These are phyloP conservation scores for Vitis hybrid DNA, from an alignment of 177 flowering plant genomes.

Conservation along the genomic window DNA sequence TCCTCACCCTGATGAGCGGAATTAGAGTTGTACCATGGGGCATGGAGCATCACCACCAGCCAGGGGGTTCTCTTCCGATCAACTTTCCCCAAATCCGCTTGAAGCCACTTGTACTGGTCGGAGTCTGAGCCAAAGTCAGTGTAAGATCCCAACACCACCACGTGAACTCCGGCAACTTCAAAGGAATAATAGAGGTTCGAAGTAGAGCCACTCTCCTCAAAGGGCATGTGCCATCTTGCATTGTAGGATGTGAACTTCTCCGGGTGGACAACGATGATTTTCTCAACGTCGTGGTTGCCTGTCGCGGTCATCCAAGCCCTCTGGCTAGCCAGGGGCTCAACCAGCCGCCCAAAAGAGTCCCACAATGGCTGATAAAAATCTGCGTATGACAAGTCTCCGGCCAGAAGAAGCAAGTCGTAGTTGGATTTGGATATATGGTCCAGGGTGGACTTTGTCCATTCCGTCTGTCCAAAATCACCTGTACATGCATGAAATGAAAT, in stretches of 20 bases:
- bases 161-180: slow-evolving; percentile 68
- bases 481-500: slow-evolving; percentile 4
- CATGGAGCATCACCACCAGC: slow-evolving; percentile 67
- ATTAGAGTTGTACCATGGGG: slow-evolving; percentile 90
- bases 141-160: slow-evolving; percentile 82
- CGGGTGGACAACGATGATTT: slow-evolving; percentile 36
- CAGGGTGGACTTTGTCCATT: slow-evolving; percentile 77
- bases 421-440: slow-evolving; percentile 48
- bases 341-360: slow-evolving; percentile 85
- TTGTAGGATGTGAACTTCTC: slow-evolving; percentile 66
- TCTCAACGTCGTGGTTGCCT: slow-evolving; percentile 92
- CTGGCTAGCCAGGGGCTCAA: slow-evolving; percentile 78
- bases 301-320: slow-evolving; percentile 94
- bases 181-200: slow-evolving; percentile 95
- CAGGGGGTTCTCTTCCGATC: slow-evolving; percentile 68
- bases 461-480: slow-evolving; percentile 96
- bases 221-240: slow-evolving; percentile 88
- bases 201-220: slow-evolving; percentile 56
- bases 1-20: slow-evolving; percentile 71
- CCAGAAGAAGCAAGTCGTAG: slow-evolving; percentile 67
- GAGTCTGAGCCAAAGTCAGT: slow-evolving; percentile 59
- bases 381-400: slow-evolving; percentile 87
- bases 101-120: slow-evolving; percentile 70
- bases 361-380: slow-evolving; percentile 55
- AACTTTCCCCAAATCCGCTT: slow-evolving; percentile 56